Base-by-base conservation (phyloP, 164 flowering plant species). In the Macadamia tetraphylla region DNA sequence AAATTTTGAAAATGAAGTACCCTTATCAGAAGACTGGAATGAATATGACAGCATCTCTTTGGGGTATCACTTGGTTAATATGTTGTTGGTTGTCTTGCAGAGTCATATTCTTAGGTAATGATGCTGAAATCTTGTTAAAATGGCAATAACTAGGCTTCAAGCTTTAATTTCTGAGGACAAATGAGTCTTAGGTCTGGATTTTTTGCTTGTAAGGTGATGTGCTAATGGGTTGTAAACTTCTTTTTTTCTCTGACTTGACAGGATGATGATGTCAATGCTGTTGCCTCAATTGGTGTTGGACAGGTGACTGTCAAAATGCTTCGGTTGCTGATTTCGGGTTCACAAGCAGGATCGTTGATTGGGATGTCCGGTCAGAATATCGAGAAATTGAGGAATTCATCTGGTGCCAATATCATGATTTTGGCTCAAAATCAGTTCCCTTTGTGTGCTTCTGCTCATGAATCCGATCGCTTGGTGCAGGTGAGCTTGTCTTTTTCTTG, bases 401-500 rank as follows among this genome's bases (percentile, higher is more conserved):
- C 95, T n/a, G 93, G 95, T 73, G 96, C 95, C 63, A 70, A 81
- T 49, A 83, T 93, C 35, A 70, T 81, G 60, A 76, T 93, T 72
- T 81, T 88, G 64, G 84, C 89, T 59, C 88, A 83, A 71, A 88
- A 81, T 72, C 96, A 89, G 77, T 74, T 93, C 77, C 92, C 96
- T 68, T 56, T 85, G n/a, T 92, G 94, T 78, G 98, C 98, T 55
- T 92, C 98, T 79, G 91, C 93, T 29, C 86, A 81, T 78, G 93
- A 90, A 75, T 90, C 95, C 72, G 98, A 93, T 79, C 87, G 96
- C 62, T 76, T 93, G 65, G 89, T 93, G 14, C 96, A 90, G 92
- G 96, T 93, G 48, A 73, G 71, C 15, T 66, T 67, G 35, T 65
- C 40, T 42, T 53, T 48, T 3, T 8, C n/a, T n/a, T 58, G 35